Evolutionary conservation across 2,329 filamentous ascomycete species (phyloP).

Genomic region (Pseudogymnoascus sp.): DNA sequence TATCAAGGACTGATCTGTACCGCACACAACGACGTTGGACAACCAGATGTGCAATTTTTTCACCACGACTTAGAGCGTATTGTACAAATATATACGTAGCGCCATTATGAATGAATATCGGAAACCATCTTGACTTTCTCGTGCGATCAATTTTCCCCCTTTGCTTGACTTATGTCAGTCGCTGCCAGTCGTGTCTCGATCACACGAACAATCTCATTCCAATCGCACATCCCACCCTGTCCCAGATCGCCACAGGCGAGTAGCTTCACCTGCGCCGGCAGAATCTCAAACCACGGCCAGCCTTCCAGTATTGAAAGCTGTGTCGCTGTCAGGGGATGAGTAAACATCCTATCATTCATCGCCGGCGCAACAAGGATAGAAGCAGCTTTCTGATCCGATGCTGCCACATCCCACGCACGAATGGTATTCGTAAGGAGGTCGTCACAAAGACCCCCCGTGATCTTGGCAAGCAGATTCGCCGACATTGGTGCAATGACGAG

Average conservation of each 20-base stretch:
- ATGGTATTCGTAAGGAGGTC: slow-evolving; percentile 66
- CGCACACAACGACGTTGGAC: neutral
- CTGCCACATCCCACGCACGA: slow-evolving; percentile 80
- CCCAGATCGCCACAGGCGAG: slow-evolving; percentile 40
- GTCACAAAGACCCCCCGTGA: slow-evolving; percentile 70
- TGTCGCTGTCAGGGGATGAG: slow-evolving; percentile 68
- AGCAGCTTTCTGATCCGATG: slow-evolving; percentile 44
- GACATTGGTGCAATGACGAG: slow-evolving; percentile 73
- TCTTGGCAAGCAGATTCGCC: slow-evolving; percentile 80
- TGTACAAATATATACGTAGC: neutral
- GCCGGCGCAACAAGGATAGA: slow-evolving; percentile 68
- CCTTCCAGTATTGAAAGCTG: slow-evolving; percentile 66
- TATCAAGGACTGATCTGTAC: neutral
- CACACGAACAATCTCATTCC: slow-evolving; percentile 62
- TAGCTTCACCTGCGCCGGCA: slow-evolving; percentile 65
- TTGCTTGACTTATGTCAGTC: neutral
- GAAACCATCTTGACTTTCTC: neutral
- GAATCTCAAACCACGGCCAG: slow-evolving; percentile 73
- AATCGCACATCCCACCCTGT: slow-evolving; percentile 74
- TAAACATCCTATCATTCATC: slow-evolving; percentile 91
- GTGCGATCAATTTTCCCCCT: neutral
- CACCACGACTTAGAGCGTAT: neutral
- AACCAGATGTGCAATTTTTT: neutral
- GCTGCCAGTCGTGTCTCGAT: slow-evolving; percentile 38
- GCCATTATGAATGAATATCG: neutral